phyloP scores from a whole-genome alignment of 148 eudicot species.

The Silene latifolia region DNA sequence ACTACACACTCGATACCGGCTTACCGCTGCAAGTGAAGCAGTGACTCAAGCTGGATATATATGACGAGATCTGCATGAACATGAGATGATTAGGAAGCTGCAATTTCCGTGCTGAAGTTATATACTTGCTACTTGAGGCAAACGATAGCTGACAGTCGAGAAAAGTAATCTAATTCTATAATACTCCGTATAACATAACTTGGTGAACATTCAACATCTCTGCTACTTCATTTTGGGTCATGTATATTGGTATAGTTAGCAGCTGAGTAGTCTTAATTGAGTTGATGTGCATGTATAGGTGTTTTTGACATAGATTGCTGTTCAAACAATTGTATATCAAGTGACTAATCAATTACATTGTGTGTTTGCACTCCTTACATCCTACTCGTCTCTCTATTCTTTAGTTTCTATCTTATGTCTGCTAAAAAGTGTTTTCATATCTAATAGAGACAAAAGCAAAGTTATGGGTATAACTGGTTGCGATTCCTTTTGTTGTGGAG shows the following conservation, averaged over 20 bases:
- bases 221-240: too few relatives aligned
- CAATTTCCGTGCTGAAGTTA: neutral
- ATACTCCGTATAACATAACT: neutral
- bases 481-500: too few relatives aligned
- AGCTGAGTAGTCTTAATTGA: too few relatives aligned
- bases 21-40: neutral
- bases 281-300: neutral
- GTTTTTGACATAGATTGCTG: neutral
- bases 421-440: too few relatives aligned
- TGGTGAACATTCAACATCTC: too few relatives aligned
- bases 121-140: neutral
- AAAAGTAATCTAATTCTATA: neutral
- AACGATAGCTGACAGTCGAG: neutral
- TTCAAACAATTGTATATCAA: neutral
- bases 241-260: neutral
- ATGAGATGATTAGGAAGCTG: neutral
- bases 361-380: neutral
- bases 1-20: neutral
- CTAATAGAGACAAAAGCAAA: too few relatives aligned
- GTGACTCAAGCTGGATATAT: neutral
- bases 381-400: neutral
- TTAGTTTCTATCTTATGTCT: too few relatives aligned
- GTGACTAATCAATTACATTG: neutral
- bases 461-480: too few relatives aligned
- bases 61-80: neutral